A percentile compares a stretch with the other conserved stretches of the same genome.
Evolutionary conservation across 2,329 filamentous ascomycete genomes (phyloP).

Genomic region (Aspergillus fijiensis): DNA sequence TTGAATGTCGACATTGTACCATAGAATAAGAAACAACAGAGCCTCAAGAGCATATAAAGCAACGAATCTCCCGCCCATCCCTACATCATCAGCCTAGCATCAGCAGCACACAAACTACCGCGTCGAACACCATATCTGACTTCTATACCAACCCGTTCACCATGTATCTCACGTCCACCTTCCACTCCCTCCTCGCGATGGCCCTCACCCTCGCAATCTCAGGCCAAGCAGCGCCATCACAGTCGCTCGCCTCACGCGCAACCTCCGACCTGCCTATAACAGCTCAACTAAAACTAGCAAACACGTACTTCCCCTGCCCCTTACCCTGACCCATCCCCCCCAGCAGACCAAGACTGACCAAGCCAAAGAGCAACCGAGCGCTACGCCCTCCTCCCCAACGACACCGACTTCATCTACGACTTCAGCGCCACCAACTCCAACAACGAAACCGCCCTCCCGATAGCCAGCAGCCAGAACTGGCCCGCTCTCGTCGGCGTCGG

Average conservation of each 20-base stretch:
- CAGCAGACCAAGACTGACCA: not conserved
- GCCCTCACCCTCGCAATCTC: slow-evolving; percentile 10
- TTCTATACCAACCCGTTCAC: not conserved
- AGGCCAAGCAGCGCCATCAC: slow-evolving; percentile 16
- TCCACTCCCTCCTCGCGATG: slow-evolving; percentile 9
- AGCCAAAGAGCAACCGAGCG: slow-evolving; percentile 19
- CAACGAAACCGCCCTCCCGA: not conserved
- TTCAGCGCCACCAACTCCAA: slow-evolving; percentile 10
- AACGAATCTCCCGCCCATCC: too few relatives aligned
- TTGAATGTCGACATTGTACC: too few relatives aligned
- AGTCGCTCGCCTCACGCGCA: slow-evolving; percentile 13
- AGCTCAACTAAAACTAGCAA: slow-evolving; percentile 22
- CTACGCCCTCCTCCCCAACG: slow-evolving; percentile 24
- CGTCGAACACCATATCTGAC: too few relatives aligned
- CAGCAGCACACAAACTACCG: too few relatives aligned
- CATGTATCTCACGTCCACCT: slow-evolving; percentile 10
- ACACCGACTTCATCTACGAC: slow-evolving; percentile 24
- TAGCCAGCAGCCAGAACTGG: slow-evolving; percentile 24
- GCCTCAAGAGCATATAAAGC: too few relatives aligned
- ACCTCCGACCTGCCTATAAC: slow-evolving; percentile 19
- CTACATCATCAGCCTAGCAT: too few relatives aligned
- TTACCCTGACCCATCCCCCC: too few relatives aligned
- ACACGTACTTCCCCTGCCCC: slow-evolving; percentile 15
- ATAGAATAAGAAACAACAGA: too few relatives aligned
- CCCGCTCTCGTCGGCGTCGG: slow-evolving; percentile 19